These are phyloP conservation scores for Tulasnella sp. DNA, from an alignment of 768 basidiomycete genomes.

Conservation along the genomic window DNA sequence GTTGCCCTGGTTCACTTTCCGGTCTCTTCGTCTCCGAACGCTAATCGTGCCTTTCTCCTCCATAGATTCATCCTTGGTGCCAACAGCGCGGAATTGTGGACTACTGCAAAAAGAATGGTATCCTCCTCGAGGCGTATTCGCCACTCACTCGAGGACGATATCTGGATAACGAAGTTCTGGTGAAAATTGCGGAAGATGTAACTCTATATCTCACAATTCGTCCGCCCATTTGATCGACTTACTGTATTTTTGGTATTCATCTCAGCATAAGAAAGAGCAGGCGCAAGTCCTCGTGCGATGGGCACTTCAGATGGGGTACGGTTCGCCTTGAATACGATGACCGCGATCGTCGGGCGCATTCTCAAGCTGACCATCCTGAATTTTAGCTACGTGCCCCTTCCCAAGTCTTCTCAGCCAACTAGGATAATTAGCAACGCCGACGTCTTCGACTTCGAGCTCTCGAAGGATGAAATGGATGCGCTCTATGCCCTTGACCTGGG, in stretches of 20 bases:
- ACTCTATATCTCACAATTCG: conserved; percentile 4
- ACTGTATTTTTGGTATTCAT: neutral
- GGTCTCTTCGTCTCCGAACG: neutral
- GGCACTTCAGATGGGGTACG: conserved; percentile 32
- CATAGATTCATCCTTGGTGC: conserved; percentile 70
- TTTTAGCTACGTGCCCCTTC: conserved; percentile 63
- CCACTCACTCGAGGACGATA: conserved; percentile 48
- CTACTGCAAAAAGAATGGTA: conserved; percentile 51
- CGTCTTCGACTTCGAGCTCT: conserved; percentile 65
- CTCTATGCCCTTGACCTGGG: conserved; percentile 66
- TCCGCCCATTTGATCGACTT: neutral
- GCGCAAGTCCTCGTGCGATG: conserved; percentile 36
- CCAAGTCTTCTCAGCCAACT: conserved; percentile 60
- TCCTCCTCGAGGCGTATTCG: conserved; percentile 63
- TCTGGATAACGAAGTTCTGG: conserved; percentile 43
- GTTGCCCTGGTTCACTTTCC: conserved; percentile 9
- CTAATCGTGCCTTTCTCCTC: neutral
- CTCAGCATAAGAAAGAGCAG: conserved; percentile 23
- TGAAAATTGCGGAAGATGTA: conserved; percentile 49
- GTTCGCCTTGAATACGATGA: neutral
- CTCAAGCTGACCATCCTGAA: neutral
- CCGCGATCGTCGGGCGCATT: neutral
- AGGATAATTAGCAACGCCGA: conserved; percentile 65
- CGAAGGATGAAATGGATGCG: conserved; percentile 46
- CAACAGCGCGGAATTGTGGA: conserved; percentile 68